These are phyloP conservation scores for Elsinoe fawcettii DNA, from an alignment of 2,329 filamentous ascomycete species.

Conservation along the genomic window DNA sequence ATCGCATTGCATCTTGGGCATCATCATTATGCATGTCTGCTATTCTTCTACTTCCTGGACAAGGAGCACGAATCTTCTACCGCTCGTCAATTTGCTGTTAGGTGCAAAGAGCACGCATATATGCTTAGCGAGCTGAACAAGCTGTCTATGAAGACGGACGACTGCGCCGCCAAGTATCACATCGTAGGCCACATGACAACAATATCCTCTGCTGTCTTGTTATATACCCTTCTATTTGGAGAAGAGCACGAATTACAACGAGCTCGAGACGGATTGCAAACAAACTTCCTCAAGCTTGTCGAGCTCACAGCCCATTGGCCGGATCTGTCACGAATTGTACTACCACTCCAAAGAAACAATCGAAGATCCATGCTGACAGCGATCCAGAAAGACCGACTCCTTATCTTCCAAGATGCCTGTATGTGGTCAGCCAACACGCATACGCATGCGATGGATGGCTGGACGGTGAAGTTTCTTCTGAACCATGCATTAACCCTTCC, in stretches of 20 bases:
- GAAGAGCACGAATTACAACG: not conserved
- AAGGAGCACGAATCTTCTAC: not conserved
- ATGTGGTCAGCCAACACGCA: not conserved
- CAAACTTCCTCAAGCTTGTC: not conserved
- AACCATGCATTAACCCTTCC: not conserved
- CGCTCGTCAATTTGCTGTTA: not conserved
- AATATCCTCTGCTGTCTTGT: not conserved
- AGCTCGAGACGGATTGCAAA: not conserved
- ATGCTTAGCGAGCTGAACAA: not conserved
- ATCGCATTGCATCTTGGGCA: conserved; percentile 5
- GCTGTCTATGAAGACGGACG: not conserved
- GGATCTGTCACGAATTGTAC: not conserved
- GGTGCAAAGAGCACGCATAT: conserved; percentile 5
- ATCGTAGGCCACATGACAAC: conserved; percentile 8
- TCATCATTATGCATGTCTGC: conserved; percentile 9
- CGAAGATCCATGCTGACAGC: not conserved
- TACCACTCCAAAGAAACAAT: not conserved
- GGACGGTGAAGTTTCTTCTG: conserved; percentile 3
- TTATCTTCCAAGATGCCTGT: conserved; percentile 2
- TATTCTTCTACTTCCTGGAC: conserved; percentile 9
- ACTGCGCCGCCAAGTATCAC: not conserved
- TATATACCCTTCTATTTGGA: conserved; percentile 5
- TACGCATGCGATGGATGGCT: not conserved
- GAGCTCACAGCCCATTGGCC: not conserved
- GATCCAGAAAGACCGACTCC: not conserved